These are phyloP conservation scores for Lycium barbarum DNA, from an alignment of 257 asterid species.

Conservation along the genomic window DNA sequence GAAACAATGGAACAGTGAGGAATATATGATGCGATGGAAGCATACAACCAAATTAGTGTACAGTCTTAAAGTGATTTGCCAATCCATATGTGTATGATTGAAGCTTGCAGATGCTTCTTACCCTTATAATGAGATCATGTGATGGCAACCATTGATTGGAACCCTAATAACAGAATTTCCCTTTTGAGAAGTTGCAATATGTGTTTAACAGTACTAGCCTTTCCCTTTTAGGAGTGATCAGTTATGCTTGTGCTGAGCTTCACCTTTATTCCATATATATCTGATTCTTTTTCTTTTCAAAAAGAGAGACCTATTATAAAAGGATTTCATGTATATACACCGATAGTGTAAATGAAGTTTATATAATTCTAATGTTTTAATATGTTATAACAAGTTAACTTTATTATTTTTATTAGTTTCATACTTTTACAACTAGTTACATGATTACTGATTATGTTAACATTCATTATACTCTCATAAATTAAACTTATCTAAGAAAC, in stretches of 20 bases:
- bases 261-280: neutral
- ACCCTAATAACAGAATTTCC: neutral
- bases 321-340: neutral
- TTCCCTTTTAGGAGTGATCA: constrained; percentile 18
- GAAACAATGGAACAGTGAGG: neutral
- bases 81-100: neutral
- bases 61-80: constrained; percentile 1
- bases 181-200: neutral
- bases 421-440: too few relatives aligned
- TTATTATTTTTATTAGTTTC: neutral
- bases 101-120: neutral
- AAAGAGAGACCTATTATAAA: neutral
- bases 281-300: neutral
- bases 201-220: neutral
- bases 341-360: neutral
- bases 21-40: neutral
- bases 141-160: constrained; percentile 6
- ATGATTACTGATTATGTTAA: too few relatives aligned
- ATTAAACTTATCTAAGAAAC: too few relatives aligned
- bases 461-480: too few relatives aligned
- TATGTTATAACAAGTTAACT: neutral
- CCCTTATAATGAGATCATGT: neutral
- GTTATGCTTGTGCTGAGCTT: neutral
- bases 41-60: too few relatives aligned
- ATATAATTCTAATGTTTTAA: neutral